Conservation (phyloP, 306 rosid genomes). For the Chamaecrista fasciculata region DNA sequence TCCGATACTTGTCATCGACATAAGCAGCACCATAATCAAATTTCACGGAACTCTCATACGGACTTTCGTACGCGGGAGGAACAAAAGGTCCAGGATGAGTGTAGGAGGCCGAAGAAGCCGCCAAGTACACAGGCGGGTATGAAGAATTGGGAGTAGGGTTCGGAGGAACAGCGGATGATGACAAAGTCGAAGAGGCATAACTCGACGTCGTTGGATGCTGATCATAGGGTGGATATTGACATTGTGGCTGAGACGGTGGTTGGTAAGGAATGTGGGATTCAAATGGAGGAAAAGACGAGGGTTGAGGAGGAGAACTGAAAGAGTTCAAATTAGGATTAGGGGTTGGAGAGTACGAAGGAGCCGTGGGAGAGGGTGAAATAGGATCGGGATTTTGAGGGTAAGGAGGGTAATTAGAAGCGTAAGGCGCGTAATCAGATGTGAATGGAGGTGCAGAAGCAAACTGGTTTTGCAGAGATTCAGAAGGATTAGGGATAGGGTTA, state of each 20-base stretch:
- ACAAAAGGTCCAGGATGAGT: constrained; percentile 37
- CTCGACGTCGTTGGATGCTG: constrained; percentile 49
- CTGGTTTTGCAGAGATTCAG: constrained; percentile 45
- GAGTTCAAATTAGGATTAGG: constrained; percentile 38
- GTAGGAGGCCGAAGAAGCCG: constrained; percentile 45
- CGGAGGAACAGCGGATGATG: constrained; percentile 38
- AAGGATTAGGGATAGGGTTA: constrained; percentile 22
- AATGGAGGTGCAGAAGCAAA: constrained; percentile 74
- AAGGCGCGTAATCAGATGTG: constrained; percentile 44
- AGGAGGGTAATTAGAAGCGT: constrained; percentile 39
- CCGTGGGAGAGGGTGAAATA: constrained; percentile 43
- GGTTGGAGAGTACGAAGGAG: constrained; percentile 44
- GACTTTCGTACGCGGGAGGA: constrained; percentile 47
- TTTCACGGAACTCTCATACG: constrained; percentile 50
- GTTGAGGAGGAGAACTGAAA: constrained; percentile 50
- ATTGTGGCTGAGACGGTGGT: constrained; percentile 40
- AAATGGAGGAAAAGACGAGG: constrained; percentile 53
- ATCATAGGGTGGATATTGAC: constrained; percentile 57
- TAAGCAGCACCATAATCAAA: constrained; percentile 41
- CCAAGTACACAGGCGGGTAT: constrained; percentile 35
- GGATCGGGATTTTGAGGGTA: constrained; percentile 59
- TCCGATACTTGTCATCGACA: constrained; percentile 49
- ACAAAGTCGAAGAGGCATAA: constrained; percentile 48
- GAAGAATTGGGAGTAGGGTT: constrained; percentile 39
- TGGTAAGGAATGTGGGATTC: constrained; percentile 55